Evolutionary conservation across 2,329 filamentous ascomycete genomes (phyloP), one percentile per base, ranked within the genome.

Genomic region (Xylariaceae sp.): DNA sequence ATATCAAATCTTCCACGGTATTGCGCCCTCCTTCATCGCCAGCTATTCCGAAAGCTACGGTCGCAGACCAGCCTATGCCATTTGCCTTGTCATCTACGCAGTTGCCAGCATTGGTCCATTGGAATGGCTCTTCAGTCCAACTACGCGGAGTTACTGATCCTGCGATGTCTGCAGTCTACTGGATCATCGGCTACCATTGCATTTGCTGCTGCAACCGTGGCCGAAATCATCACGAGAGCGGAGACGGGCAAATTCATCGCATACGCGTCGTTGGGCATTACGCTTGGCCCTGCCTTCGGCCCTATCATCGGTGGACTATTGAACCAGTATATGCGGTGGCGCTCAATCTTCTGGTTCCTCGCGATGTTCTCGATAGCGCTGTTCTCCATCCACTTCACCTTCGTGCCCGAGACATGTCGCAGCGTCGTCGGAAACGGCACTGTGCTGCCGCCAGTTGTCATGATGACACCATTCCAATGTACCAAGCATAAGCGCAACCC

Each of bases 161-260:
- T 76, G 4, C 64, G 74, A 4, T 66, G 65, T 45, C 45, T 76
- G 6, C 74, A 78, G 45, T 72, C 67, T 11, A 62, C 67, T 0
- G 73, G 75, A 0, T 72, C 68, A 42, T 73, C 69, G 35, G 71
- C 72, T 0, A 78, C 75, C 0, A 64, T 79, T 16, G 71, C 78
- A 0, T 61, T 83, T 2, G 53, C 50, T 19, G 49, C 51, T 17
- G 78, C 69, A 0, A 68, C 81, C 2, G 69, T 81, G 3, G 72
- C 72, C 1, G 79, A 83, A 47, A 65, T 80, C 7, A 68, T 69
- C 1, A 77, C 74, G 0, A 67, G 69, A 6, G 65, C 68, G 0
- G 77, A 83, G 52, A 64, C 79, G 34, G 75, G 75, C 9, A 60
- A 65, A 18, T 74, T 74, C 52, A 68, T 78, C 38, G 74, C 65